Conservation (phyloP, 306 rosid genomes). For the Cajanus cajan region DNA sequence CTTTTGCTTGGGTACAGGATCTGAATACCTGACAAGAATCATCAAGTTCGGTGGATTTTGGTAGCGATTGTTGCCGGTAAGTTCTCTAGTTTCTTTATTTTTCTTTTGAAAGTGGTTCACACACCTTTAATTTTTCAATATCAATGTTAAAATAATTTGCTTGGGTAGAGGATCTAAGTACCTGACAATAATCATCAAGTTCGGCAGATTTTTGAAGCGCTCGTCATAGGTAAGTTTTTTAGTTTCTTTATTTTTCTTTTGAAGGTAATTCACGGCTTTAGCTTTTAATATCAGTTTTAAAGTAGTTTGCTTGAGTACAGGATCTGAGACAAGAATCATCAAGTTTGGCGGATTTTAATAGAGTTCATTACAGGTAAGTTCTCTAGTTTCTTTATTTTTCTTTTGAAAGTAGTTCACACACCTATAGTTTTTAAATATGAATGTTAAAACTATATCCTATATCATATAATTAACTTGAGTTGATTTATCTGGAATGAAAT, state of each 20-base stretch:
- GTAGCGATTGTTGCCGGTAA: neutral
- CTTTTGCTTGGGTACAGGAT: neutral
- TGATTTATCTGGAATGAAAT: slow-evolving; percentile 16
- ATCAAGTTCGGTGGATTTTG: neutral
- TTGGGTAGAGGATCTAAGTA: neutral
- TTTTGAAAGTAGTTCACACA: neutral
- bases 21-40: neutral
- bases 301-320: neutral
- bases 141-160: neutral
- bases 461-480: neutral
- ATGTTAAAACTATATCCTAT: neutral
- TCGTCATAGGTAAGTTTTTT: neutral
- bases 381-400: neutral
- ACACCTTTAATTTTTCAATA: neutral
- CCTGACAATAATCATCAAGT: neutral
- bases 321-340: neutral
- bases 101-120: slow-evolving; percentile 9
- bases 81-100: neutral
- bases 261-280: neutral
- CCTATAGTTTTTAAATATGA: neutral
- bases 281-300: neutral
- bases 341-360: neutral
- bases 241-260: slow-evolving; percentile 3
- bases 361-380: neutral
- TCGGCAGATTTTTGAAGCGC: neutral